These are phyloP conservation scores for Aureobasidium zeae DNA, from an alignment of 2,329 filamentous ascomycete species.

Conservation along the genomic window DNA sequence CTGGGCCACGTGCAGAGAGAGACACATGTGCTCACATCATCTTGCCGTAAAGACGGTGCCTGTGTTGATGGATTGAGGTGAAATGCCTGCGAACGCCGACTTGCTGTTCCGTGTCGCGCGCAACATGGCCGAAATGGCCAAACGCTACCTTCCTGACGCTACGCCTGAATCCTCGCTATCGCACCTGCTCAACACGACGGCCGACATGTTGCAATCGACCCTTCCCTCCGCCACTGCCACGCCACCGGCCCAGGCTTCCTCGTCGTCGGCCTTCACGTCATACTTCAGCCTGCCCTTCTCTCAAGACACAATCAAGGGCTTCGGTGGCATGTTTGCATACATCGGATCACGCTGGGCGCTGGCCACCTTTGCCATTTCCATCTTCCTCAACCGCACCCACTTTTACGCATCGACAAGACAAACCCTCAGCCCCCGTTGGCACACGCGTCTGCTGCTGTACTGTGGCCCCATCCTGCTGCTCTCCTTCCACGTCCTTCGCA, in stretches of 20 bases:
- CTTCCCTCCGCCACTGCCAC: constrained; percentile 24
- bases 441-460: constrained; percentile 60
- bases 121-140: constrained; percentile 53
- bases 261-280: constrained; percentile 13
- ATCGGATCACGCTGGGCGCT: constrained; percentile 87
- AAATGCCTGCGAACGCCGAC: too few species aligned
- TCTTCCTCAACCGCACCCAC: constrained; percentile 81
- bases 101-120: constrained; percentile 60
- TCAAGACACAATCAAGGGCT: constrained; percentile 51
- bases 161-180: too few species aligned
- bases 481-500: constrained; percentile 53
- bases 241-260: constrained; percentile 25
- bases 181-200: constrained; percentile 25
- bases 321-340: constrained; percentile 84
- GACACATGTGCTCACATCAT: neutral
- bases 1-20: too few species aligned
- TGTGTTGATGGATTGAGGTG: too few species aligned
- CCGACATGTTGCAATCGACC: constrained; percentile 36
- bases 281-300: constrained; percentile 27
- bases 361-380: constrained; percentile 73
- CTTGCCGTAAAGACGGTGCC: neutral
- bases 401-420: constrained; percentile 87
- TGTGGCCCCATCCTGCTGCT: constrained; percentile 63
- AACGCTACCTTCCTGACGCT: constrained; percentile 42
- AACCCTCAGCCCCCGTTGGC: constrained; percentile 66